phyloP scores from a whole-genome alignment of 305 asterid genomes.

The Fraxinus xanthoxyloides region DNA sequence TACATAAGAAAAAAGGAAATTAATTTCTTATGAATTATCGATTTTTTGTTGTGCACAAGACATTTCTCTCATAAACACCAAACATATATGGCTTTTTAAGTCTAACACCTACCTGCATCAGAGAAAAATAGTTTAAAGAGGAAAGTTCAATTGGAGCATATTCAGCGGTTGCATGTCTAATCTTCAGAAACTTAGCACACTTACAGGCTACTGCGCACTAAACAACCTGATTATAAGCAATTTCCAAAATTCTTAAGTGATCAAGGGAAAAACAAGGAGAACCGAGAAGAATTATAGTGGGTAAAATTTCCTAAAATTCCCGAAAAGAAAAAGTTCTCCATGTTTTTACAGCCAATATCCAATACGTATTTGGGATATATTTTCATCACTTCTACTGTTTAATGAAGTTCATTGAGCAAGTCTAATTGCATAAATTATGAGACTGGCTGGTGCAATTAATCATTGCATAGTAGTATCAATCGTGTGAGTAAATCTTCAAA shows the following conservation, averaged over 20 bases:
- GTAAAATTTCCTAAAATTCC: not conserved
- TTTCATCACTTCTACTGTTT: not conserved
- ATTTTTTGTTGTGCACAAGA: not conserved
- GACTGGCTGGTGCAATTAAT: not conserved
- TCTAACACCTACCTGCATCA: slow-evolving; percentile 1
- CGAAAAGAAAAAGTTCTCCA: not conserved
- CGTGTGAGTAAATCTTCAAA: not conserved
- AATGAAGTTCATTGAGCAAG: not conserved
- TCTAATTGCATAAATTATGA: not conserved
- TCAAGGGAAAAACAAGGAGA: not conserved
- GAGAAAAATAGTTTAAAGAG: not conserved
- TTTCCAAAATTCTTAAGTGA: not conserved
- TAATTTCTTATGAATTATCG: not conserved
- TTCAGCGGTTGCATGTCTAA: not conserved
- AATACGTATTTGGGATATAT: not conserved
- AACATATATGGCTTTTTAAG: not conserved
- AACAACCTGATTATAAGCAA: not conserved
- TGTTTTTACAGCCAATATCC: not conserved
- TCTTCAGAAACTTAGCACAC: not conserved
- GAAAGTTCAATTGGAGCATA: slow-evolving; percentile 1
- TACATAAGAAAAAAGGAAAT: slow-evolving; percentile 23
- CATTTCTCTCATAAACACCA: not conserved
- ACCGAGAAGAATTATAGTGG: not conserved
- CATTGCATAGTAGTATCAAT: not conserved
- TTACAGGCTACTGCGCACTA: not conserved